Conservation (phyloP, 2,329 filamentous ascomycete genomes). For the Alternaria solani region DNA sequence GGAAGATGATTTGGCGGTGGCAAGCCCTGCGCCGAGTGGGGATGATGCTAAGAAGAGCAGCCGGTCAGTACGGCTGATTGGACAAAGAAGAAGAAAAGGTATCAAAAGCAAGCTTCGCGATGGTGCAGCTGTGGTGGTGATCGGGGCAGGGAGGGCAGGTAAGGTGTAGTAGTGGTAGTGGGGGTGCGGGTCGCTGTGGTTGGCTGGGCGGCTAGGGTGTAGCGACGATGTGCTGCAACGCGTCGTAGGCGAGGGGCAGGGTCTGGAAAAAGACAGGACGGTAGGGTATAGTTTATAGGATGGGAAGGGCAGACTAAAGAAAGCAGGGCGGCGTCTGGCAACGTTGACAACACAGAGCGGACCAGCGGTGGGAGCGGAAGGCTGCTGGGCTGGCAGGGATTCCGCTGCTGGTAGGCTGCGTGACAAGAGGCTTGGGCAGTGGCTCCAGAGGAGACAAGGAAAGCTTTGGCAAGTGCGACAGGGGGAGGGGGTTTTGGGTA, state of each 20-base stretch:
- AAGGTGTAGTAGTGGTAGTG: conserved; percentile 23
- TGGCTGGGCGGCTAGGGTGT: conserved; percentile 35
- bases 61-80: conserved; percentile 42
- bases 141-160: conserved; percentile 24
- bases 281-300: conserved; percentile 48
- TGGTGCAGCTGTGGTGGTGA: conserved; percentile 1
- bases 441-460: conserved; percentile 32
- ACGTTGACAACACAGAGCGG: conserved; percentile 46
- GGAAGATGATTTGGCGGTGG: conserved; percentile 64
- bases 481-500: conserved; percentile 38
- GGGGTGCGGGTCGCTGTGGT: conserved; percentile 31
- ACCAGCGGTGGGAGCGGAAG: conserved; percentile 41
- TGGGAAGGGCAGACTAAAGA: conserved; percentile 41
- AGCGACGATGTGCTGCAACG: conserved; percentile 34
- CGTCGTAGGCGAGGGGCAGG: conserved; percentile 48
- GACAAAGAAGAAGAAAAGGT: conserved; percentile 24
- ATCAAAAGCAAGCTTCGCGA: conserved; percentile 14
- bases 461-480: conserved; percentile 39
- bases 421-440: conserved; percentile 41
- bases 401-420: conserved; percentile 37
- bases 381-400: conserved; percentile 42
- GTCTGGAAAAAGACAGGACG: conserved; percentile 42
- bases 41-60: conserved; percentile 69
- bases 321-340: conserved; percentile 28
- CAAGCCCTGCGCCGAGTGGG: conserved; percentile 78